Conservation (phyloP, 805 yeast genomes). For the Myxozyma kluyveri region DNA sequence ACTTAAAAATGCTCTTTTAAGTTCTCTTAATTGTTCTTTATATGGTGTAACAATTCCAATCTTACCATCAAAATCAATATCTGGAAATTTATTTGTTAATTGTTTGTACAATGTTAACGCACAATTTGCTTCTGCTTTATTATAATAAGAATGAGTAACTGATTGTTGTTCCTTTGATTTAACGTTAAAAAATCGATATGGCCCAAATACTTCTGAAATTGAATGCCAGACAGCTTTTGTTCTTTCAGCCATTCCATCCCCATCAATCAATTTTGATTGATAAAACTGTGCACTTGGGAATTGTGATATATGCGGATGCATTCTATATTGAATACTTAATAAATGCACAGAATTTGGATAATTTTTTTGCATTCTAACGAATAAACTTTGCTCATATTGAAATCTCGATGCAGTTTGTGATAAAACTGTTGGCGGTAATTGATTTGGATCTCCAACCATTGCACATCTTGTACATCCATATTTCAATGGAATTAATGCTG, state of each 20-base stretch:
- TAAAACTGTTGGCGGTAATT: conserved; percentile 92
- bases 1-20: conserved; percentile 56
- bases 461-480: conserved; percentile 89
- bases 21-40: conserved; percentile 71
- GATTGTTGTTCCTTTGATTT: conserved; percentile 67
- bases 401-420: conserved; percentile 80
- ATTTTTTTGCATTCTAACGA: conserved; percentile 84
- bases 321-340: conserved; percentile 90
- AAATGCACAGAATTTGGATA: conserved; percentile 60
- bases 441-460: conserved; percentile 99
- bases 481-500: conserved; percentile 85
- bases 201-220: conserved; percentile 50
- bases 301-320: conserved; percentile 88
- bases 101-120: conserved; percentile 65
- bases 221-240: conserved; percentile 77
- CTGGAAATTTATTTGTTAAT: conserved; percentile 50
- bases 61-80: conserved; percentile 59
- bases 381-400: conserved; percentile 85
- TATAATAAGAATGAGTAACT: conserved; percentile 67
- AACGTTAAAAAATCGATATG: conserved; percentile 74
- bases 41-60: conserved; percentile 95
- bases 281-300: conserved; percentile 89
- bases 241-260: conserved; percentile 60
- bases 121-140: conserved; percentile 65
- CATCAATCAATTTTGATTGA: conserved; percentile 67